Base-by-base conservation (phyloP, 2,329 filamentous ascomycete genomes). In the Aspergillus nomiae region DNA sequence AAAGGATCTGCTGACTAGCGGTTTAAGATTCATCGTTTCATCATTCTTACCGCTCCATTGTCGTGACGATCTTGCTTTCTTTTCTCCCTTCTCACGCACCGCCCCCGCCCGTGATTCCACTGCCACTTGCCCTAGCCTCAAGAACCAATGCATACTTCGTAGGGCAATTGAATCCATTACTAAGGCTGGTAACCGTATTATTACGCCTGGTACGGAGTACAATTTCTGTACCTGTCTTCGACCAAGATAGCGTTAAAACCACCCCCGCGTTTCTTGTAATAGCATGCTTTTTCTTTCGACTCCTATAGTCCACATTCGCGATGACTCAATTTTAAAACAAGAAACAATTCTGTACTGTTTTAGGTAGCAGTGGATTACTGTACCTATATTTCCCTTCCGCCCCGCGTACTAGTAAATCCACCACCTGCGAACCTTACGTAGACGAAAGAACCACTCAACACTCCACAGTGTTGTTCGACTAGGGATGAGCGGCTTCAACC, bases 121-220 rank as follows among this genome's bases (percentile, higher is more conserved):
- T 74, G 73, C 73, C 73, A 75, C 64, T 54, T 54, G 65, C 62
- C 66, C 67, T 38, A 74, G 69, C 72, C 72, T 73, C 72, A 73
- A 56, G 51, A 50, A 50, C 56, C 38, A 59, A 63, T 64, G 59
- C 61, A 58, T 61, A 55, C 21, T 24, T 24, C 21, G 21, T 24
- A 24, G 32, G 34, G 34, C 51, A 55, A 24, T n/a, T n/a, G 10
- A 14, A 36, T 26, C 30, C 32, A 55, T 26, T 55, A 55, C 51
- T 55, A 24, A 55, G 34, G 32, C 21, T 38, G 14, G 51, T 55
- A 55, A 36, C 14, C 38, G 38, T 61, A 62, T 61, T 58, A 66
- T 68, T 64, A 70, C 66, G 51, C 19, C 4, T 32, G 19, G 26
- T 55, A 41, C 38, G 19, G 38, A 41, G 38, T 41, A 55, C 34